A percentile compares a stretch with the other conserved stretches of the same genome.
These are phyloP conservation scores for Aegilops longissima DNA, from an alignment of 176 grass and related monocot species.

Conservation along the genomic window DNA sequence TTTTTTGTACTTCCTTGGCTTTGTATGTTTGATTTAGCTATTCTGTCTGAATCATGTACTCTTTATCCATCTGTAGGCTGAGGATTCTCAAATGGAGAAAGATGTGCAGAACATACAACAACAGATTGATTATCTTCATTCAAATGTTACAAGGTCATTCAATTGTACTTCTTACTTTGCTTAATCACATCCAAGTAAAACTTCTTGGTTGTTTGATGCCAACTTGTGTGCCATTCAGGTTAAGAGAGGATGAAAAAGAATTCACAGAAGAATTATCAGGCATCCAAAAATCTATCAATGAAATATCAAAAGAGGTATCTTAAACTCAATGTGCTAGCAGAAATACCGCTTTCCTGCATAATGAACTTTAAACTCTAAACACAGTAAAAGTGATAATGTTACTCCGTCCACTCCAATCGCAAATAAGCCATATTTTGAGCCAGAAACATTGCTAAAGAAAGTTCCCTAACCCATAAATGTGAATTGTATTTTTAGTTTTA, in stretches of 20 bases:
- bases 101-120: conserved; percentile 48
- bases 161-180: conserved; percentile 1
- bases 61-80: conserved; percentile 57
- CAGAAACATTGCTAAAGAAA: neutral
- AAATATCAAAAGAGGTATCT: conserved; percentile 63
- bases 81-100: conserved; percentile 62
- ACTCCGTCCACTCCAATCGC: neutral
- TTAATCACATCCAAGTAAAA: neutral
- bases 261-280: conserved; percentile 39
- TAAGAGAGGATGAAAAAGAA: conserved; percentile 59
- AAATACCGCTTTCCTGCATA: neutral
- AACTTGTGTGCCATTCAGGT: conserved; percentile 38
- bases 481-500: neutral
- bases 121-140: conserved; percentile 50
- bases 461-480: neutral
- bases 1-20: conserved; percentile 8
- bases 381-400: neutral
- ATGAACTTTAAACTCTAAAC: neutral
- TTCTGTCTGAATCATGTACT: conserved; percentile 37
- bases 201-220: conserved; percentile 29
- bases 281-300: conserved; percentile 39
- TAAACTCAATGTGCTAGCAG: neutral
- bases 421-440: neutral
- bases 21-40: neutral
- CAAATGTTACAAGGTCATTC: conserved; percentile 62